These are phyloP conservation scores for Filosporella fistucella DNA, from an alignment of 495 filamentous ascomycete species.

Conservation along the genomic window DNA sequence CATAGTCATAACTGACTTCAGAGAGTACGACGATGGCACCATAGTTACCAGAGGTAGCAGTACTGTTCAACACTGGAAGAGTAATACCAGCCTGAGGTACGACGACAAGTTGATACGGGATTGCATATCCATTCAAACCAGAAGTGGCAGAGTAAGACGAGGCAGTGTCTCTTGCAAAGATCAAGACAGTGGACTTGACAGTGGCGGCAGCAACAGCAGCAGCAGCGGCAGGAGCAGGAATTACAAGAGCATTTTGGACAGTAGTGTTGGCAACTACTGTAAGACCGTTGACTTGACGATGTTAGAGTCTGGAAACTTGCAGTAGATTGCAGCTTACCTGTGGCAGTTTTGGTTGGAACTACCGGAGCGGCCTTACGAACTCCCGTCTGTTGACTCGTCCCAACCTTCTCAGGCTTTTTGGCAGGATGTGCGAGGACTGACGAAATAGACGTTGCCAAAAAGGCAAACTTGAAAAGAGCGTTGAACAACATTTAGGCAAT, in stretches of 20 bases:
- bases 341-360: background rate
- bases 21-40: constrained; percentile 52
- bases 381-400: background rate
- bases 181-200: constrained; percentile 42
- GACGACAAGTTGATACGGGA: constrained; percentile 49
- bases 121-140: constrained; percentile 57
- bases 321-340: too few relatives aligned
- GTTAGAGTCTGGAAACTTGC: too few relatives aligned
- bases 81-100: constrained; percentile 47
- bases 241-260: background rate
- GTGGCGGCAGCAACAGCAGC: constrained; percentile 1
- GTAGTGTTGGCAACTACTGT: background rate
- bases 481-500: constrained; percentile 1
- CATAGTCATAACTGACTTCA: constrained; percentile 53
- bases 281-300: constrained; percentile 2
- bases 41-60: constrained; percentile 44
- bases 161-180: constrained; percentile 49
- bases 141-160: constrained; percentile 42
- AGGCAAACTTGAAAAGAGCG: constrained; percentile 15
- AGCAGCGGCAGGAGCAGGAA: constrained; percentile 8
- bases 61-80: constrained; percentile 47
- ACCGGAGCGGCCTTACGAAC: background rate
- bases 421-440: constrained; percentile 21
- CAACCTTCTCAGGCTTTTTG: constrained; percentile 1
- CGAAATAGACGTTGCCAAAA: constrained; percentile 20